A percentile compares a stretch with the other conserved stretches of the same genome.
Evolutionary conservation across 169 alveolate genomes (phyloP).

Genomic region (Plasmodium reichenowi): DNA sequence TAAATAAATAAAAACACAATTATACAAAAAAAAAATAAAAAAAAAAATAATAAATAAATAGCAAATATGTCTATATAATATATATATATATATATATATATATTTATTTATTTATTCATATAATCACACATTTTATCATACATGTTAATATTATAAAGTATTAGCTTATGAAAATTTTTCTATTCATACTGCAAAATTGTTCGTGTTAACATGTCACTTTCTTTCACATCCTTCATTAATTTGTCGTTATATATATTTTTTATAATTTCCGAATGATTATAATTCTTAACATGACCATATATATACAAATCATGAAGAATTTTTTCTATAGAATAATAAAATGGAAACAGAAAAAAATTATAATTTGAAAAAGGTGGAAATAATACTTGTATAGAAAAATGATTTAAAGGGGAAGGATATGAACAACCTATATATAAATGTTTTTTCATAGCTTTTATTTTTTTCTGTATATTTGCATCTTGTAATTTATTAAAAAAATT

Average conservation of each 20-base stretch:
- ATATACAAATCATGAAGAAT: constrained; percentile 64
- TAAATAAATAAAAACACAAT: too few relatives aligned
- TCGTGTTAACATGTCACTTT: constrained; percentile 15
- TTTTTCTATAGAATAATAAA: constrained; percentile 69
- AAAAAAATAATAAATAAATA: too few relatives aligned
- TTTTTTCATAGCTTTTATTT: constrained; percentile 61
- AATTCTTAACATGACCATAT: constrained; percentile 76
- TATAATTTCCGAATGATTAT: constrained; percentile 62
- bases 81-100: too few relatives aligned
- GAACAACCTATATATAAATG: constrained; percentile 52
- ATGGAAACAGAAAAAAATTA: constrained; percentile 71
- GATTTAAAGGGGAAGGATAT: constrained; percentile 76
- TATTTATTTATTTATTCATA: too few relatives aligned
- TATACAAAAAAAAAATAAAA: too few relatives aligned
- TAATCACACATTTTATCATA: too few relatives aligned
- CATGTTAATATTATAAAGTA: too few relatives aligned
- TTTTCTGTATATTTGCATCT: constrained; percentile 44
- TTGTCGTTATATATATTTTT: constrained; percentile 48
- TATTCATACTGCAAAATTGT: too few relatives aligned
- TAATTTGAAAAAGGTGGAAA: constrained; percentile 72
- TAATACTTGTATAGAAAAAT: constrained; percentile 67
- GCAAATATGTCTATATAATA: too few relatives aligned
- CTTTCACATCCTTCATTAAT: constrained; percentile 46
- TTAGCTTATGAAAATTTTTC: too few relatives aligned
- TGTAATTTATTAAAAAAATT: constrained; percentile 54